Conservation (phyloP, 2,329 filamentous ascomycete genomes). For the Ilyonectria mors-panacis region DNA sequence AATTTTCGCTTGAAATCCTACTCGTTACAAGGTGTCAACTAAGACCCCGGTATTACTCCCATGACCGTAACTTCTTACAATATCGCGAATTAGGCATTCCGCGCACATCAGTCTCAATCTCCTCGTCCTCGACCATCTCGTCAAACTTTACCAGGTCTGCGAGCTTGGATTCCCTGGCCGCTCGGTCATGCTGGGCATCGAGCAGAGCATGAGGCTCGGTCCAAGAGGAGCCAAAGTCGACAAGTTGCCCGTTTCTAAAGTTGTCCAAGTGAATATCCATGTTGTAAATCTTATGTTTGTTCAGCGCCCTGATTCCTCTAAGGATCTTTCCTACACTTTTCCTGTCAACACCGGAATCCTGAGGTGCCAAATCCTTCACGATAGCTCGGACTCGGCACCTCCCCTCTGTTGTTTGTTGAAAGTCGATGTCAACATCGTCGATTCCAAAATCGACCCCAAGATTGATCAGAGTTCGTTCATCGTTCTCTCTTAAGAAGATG, state of each 20-base stretch:
- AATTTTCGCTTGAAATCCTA: too few species aligned
- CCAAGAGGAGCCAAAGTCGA: constrained; percentile 40
- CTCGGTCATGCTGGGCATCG: constrained; percentile 18
- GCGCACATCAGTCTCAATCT: constrained; percentile 7
- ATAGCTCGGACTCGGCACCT: constrained; percentile 32
- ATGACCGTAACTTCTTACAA: not conserved
- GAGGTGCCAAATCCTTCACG: constrained; percentile 35
- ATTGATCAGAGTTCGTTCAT: constrained; percentile 17
- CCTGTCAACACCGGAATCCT: constrained; percentile 19
- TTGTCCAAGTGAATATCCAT: constrained; percentile 36
- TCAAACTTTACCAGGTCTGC: constrained; percentile 35
- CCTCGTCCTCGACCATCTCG: constrained; percentile 35
- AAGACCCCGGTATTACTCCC: not conserved
- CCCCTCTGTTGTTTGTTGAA: constrained; percentile 31
- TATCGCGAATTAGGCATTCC: not conserved
- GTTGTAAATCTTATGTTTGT: constrained; percentile 30
- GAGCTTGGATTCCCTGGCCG: constrained; percentile 6
- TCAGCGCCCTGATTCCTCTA: constrained; percentile 20
- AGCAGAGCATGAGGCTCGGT: constrained; percentile 38
- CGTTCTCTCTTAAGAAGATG: constrained; percentile 28
- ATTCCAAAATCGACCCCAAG: constrained; percentile 30
- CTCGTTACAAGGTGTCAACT: not conserved
- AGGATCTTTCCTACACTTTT: constrained; percentile 17
- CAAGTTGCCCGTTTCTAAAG: constrained; percentile 30
- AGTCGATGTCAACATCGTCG: constrained; percentile 20